Evolutionary conservation across 2,329 filamentous ascomycete genomes (phyloP), one percentile per base, ranked within the genome.

Genomic region (Fusarium longipes): DNA sequence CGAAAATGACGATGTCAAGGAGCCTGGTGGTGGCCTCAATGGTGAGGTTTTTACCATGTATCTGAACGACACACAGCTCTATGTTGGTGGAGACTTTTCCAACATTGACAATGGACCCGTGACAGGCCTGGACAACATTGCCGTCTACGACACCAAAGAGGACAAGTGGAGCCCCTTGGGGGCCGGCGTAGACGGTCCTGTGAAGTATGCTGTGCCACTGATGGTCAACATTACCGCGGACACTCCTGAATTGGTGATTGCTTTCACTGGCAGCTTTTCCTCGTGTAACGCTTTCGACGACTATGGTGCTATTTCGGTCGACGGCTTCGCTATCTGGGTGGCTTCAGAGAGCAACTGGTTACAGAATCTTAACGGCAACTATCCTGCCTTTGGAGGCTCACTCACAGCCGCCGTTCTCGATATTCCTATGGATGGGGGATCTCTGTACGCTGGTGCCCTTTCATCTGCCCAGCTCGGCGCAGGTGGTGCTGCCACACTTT

Each of bases 261-360:
- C 91, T 3, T 82, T 99, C 60, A 95, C 89, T 47, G 96, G 96
- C 8, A 84, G 88, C 61, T 99, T 99, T 77, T 85, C 86, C 17
- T 82, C 88, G 53, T 87, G 97, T 63, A 85, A 90, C 27, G 86
- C 85, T 1, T 95, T 93, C 70, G 87, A 82, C 33, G 82, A 83
- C 66, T 89, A 89, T 68, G 77, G 83, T 8, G 85, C 88, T 11
- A 83, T 89, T 27, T 73, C 85, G 10, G 91, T 89, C 1, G 79
- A 87, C 49, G 93, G 94, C 3, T 93, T 99, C 73, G 95, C 93
- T 15, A 84, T 98, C 35, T 99, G 96, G 96, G 90, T 98, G 9
- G 92, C 92, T 5, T 96, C 93, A 5, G 84, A 86, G 64, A 85
- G 84, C 58, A 96, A 96, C 75, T 99, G 96, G 96, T 83, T 99